These are phyloP conservation scores for Urtica urens DNA, from an alignment of 306 rosid species.

Conservation along the genomic window DNA sequence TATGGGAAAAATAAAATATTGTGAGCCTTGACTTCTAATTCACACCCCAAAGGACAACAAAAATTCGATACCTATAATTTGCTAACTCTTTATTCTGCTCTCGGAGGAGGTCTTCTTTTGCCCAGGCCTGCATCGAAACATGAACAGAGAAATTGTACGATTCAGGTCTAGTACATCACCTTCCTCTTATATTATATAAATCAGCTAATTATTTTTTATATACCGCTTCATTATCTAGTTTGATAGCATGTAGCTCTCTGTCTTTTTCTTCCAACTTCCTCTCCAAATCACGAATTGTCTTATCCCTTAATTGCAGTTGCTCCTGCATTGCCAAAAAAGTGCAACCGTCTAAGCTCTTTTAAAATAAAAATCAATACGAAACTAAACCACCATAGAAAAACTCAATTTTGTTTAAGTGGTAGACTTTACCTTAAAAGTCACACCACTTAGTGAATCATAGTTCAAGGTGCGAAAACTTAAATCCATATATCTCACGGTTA, in stretches of 20 bases:
- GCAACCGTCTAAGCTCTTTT: slow-evolving; percentile 14
- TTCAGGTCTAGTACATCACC: neutral
- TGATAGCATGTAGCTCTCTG: slow-evolving; percentile 70
- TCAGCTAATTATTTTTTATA: too few species aligned
- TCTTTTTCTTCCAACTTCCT: slow-evolving; percentile 84
- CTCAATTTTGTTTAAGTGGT: too few species aligned
- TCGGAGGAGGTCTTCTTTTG: slow-evolving; percentile 78
- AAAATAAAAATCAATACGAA: slow-evolving; percentile 5
- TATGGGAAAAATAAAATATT: too few species aligned
- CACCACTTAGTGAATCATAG: neutral
- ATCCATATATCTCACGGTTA: too few species aligned
- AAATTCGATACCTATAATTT: slow-evolving; percentile 46
- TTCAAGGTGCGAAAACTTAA: neutral
- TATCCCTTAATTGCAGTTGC: slow-evolving; percentile 72
- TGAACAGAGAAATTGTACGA: neutral
- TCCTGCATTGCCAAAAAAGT: slow-evolving; percentile 51
- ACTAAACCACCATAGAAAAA: too few species aligned
- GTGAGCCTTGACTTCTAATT: too few species aligned
- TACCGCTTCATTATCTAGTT: slow-evolving; percentile 94
- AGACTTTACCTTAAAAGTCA: too few species aligned
- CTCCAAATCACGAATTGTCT: slow-evolving; percentile 56
- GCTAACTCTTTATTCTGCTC: slow-evolving; percentile 85
- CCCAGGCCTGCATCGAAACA: slow-evolving; percentile 75
- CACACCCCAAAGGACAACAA: too few species aligned
- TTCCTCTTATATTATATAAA: slow-evolving; percentile 6